Evolutionary conservation across 768 basidiomycete species (phyloP).

Genomic region (Austroboletus eburneus): DNA sequence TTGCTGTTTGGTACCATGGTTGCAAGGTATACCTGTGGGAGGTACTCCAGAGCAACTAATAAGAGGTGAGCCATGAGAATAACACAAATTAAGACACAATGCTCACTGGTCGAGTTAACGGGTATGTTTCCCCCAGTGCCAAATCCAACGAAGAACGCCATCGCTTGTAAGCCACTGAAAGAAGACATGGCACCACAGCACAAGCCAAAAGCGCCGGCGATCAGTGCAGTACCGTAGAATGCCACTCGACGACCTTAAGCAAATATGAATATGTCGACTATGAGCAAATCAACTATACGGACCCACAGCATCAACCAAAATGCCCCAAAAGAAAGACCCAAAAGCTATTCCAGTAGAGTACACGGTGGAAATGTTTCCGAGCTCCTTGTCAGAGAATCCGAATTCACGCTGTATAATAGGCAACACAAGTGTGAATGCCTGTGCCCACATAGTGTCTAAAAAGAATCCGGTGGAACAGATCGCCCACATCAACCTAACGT

Average conservation of each 20-base stretch:
- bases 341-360: conserved; percentile 1
- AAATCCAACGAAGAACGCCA: conserved; percentile 12
- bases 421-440: neutral
- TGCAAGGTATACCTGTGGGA: conserved; percentile 7
- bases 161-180: conserved; percentile 7
- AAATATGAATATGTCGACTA: neutral
- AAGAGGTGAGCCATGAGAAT: neutral
- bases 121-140: conserved; percentile 15
- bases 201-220: conserved; percentile 13
- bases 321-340: conserved; percentile 12
- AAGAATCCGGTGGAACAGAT: conserved; percentile 9
- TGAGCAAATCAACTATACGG: neutral
- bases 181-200: conserved; percentile 10
- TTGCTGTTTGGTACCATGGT: neutral
- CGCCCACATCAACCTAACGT: conserved; percentile 12
- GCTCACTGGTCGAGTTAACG: conserved; percentile 14
- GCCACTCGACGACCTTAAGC: conserved; percentile 12
- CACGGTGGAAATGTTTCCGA: conserved; percentile 1
- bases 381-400: conserved; percentile 15
- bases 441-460: conserved; percentile 9
- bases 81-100: no score
- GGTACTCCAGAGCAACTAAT: conserved; percentile 9
- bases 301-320: conserved; percentile 17
- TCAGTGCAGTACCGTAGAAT: conserved; percentile 12
- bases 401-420: conserved; percentile 12